Base-by-base conservation (phyloP, 164 flowering plant genomes). In the Tetracentron sinense region DNA sequence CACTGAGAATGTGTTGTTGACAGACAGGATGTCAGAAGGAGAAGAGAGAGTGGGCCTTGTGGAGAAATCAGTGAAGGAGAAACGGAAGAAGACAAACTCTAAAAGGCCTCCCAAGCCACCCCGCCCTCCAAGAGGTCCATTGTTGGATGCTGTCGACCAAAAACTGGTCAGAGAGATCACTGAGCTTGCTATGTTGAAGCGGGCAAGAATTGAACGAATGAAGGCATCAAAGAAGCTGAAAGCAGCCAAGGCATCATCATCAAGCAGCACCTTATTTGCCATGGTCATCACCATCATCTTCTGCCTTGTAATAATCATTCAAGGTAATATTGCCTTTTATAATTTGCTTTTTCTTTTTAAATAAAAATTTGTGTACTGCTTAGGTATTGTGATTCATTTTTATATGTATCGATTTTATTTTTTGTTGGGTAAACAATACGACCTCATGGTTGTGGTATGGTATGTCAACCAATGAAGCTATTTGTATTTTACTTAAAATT, bases 131-230 rank as follows among this genome's bases (percentile, higher is more conserved):
- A 77, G 74, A 68, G 85, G 82, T 11, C 82, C 85, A 6, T 81
- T 85, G 6, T 54, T 87, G 73, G 90, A 85, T 78, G 81, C 85
- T 14, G 81, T 85, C 10, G 96, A 90, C 58, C 78, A 75, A 80
- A 90, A 83, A 73, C 68, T 85, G 42, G 72, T 87, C 10, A 75
- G 65, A 60, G 93, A 87, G 73, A 65, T 90, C 14, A 54, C 85
- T 49, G 90, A 90, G 65, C 75, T 87, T 23, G 86, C 90, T 27
- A 84, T 80, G 86, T 67, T 84, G 75, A 88, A 86, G 79, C 80
- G 89, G 38, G 89, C 87, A 4, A 78, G 88, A 68, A 70, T 72
- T 48, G 97, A 84, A 71, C 73, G 94, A 27, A 77, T 84, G 83
- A 83, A 64, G 72, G 77, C 84, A 20, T 69, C 78, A 74, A 88